Evolutionary conservation across 331 rosid species (phyloP), one percentile per base, ranked within the genome.

Genomic region (Acacia concinna): DNA sequence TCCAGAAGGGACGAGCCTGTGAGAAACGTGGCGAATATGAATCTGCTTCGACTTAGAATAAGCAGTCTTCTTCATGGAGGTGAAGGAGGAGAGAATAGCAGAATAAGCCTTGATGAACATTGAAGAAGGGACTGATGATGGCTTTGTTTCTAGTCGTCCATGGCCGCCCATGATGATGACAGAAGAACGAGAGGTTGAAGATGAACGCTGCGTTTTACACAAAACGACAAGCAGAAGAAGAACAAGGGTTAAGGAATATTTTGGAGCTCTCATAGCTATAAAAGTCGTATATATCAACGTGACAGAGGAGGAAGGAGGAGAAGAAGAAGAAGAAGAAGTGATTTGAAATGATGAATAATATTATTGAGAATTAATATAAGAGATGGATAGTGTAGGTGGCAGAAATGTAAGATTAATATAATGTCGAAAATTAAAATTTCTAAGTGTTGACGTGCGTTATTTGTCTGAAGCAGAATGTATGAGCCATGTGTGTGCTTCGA

Each of bases 1-100:
- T 63, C 90, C 94, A 49, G 57, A 41, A 1, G 90, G 90, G 38
- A 90, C 89, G 30, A 12, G 31, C 18, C 82, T 63, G 64, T 3
- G 89, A 1, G 90, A 88, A 84, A 88, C 84, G 11, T 1, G 66
- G 4, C 35, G 35, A 10, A 75, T 63, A 18, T 82, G 94, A 81
- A 82, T 51, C 31, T 54, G 62, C 76, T 41, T 30, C 46, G 47
- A 71, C 71, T 68, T 73, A 25, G 11, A 8, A 54, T 54, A n/a
- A n/a, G n/a, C 62, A 2, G 2, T 9, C 31, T 59, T 59, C 75
- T 78, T 79, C 71, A 28, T 79, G 67, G 68, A 63, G 67, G 73
- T 27, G 71, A 81, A 9, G 20, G 89, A 79, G 25, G 59, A 51
- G 27, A 79, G 51, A 57, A 79, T 63, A 18, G 79, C 80, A 52